phyloP scores from a whole-genome alignment of 2,329 filamentous ascomycete species.

The Fusarium sp. region DNA sequence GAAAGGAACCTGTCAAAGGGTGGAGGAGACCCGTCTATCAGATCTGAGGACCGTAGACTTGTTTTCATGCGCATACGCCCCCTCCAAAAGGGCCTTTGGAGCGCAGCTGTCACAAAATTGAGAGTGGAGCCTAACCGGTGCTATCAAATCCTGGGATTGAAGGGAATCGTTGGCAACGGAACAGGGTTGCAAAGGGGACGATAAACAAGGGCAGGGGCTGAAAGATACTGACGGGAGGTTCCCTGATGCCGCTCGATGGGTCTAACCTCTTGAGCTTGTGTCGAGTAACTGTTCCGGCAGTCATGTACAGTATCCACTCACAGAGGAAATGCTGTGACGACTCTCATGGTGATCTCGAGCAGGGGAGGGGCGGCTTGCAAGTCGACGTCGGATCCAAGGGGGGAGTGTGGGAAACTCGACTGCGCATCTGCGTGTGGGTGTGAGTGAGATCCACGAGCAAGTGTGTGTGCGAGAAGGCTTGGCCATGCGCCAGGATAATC shows the following conservation, averaged over 20 bases:
- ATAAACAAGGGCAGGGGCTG: constrained; percentile 34
- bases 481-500: constrained; percentile 42
- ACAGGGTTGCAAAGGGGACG: constrained; percentile 38
- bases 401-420: constrained; percentile 24
- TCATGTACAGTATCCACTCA: constrained; percentile 36
- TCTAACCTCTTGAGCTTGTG: constrained; percentile 36
- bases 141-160: constrained; percentile 45
- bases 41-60: constrained; percentile 45
- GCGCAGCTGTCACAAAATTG: constrained; percentile 47
- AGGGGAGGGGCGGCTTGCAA: constrained; percentile 36
- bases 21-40: constrained; percentile 47
- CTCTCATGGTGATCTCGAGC: constrained; percentile 41
- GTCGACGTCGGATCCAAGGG: constrained; percentile 14
- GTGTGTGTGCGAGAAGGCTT: constrained; percentile 42
- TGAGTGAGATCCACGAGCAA: constrained; percentile 42
- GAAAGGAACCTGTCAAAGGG: constrained; percentile 47
- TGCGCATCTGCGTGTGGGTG: constrained; percentile 30
- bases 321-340: constrained; percentile 34
- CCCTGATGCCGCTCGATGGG: constrained; percentile 41
- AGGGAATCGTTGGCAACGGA: constrained; percentile 34
- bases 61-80: constrained; percentile 40
- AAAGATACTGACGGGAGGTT: constrained; percentile 40
- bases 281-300: constrained; percentile 43
- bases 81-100: constrained; percentile 36
- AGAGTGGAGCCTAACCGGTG: constrained; percentile 39